A percentile compares a stretch with the other conserved stretches of the same genome.
These are phyloP conservation scores for Puccinellia tenuiflora DNA, from an alignment of 176 grass and related monocot species.

Conservation along the genomic window DNA sequence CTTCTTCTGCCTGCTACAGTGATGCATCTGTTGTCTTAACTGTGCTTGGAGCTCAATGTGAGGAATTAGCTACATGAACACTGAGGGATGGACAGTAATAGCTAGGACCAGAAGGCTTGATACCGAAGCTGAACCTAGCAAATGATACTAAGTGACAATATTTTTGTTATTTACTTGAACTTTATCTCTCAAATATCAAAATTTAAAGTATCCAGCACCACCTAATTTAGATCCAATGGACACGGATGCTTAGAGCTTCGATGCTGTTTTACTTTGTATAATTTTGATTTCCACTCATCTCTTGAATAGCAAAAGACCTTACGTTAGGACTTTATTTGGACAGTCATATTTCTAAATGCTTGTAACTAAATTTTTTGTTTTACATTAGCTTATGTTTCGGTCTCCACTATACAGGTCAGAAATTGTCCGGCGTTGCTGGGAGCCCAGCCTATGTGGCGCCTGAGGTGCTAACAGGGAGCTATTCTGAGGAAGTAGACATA, in stretches of 20 bases:
- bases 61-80: neutral
- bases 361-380: neutral
- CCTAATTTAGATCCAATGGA: neutral
- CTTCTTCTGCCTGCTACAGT: neutral
- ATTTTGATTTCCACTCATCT: neutral
- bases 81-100: neutral
- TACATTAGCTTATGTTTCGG: slow-evolving; percentile 1
- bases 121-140: neutral
- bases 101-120: neutral
- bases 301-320: neutral
- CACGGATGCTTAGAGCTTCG: neutral
- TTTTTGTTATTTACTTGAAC: neutral
- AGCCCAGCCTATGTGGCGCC: slow-evolving; percentile 96
- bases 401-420: slow-evolving; percentile 63
- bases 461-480: slow-evolving; percentile 78
- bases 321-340: neutral
- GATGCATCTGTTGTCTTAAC: neutral
- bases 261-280: neutral
- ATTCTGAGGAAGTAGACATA: slow-evolving; percentile 91
- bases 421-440: slow-evolving; percentile 74
- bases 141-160: neutral
- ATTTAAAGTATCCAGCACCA: neutral
- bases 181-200: neutral
- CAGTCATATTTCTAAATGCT: neutral
- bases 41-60: neutral